A percentile compares a stretch with the other conserved stretches of the same genome.
Conservation (phyloP, 257 asterid genomes). For the Gentiana dahurica region DNA sequence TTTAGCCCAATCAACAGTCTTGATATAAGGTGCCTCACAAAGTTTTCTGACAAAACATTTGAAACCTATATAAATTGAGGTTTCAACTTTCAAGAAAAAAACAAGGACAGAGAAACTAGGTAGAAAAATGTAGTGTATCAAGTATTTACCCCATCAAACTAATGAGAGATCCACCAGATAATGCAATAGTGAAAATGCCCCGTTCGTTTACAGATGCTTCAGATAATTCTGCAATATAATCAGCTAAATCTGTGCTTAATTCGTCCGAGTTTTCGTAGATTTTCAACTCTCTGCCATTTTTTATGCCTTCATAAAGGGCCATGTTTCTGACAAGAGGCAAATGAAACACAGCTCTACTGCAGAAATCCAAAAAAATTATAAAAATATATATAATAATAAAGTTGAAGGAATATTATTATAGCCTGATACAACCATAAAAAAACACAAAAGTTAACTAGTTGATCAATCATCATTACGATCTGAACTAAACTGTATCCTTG, state of each 20-base stretch:
- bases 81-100: neutral
- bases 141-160: slow-evolving; percentile 53
- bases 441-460: too few species aligned
- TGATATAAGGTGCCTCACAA: slow-evolving; percentile 74
- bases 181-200: slow-evolving; percentile 72
- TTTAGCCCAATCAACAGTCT: slow-evolving; percentile 93
- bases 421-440: neutral
- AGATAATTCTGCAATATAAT: slow-evolving; percentile 72
- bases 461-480: too few species aligned
- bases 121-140: slow-evolving; percentile 1
- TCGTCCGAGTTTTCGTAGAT: slow-evolving; percentile 58
- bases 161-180: slow-evolving; percentile 91
- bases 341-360: slow-evolving; percentile 15
- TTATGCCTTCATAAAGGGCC: slow-evolving; percentile 45
- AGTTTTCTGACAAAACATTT: slow-evolving; percentile 50
- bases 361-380: slow-evolving; percentile 10
- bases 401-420: slow-evolving; percentile 10
- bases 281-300: slow-evolving; percentile 57
- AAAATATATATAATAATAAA: slow-evolving; percentile 5
- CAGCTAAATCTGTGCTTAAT: slow-evolving; percentile 69
- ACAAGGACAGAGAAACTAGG: neutral
- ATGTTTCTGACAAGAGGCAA: slow-evolving; percentile 33
- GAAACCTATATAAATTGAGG: neutral
- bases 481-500: neutral
- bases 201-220: slow-evolving; percentile 85